Evolutionary conservation across 768 basidiomycete species (phyloP).

Genomic region (Xerocomellus amylosporus): DNA sequence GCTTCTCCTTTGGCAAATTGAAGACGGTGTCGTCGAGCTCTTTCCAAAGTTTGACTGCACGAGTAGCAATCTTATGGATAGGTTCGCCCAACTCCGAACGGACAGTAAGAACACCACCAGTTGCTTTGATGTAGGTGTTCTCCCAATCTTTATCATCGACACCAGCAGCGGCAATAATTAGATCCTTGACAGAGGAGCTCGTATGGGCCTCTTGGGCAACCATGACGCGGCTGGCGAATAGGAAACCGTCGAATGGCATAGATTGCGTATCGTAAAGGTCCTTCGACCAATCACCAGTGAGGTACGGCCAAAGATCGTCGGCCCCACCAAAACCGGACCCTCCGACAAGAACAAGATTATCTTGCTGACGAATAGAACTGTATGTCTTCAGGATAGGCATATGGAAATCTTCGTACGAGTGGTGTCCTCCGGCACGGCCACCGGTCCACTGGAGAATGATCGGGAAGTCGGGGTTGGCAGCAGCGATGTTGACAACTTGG

Average conservation of each 20-base stretch:
- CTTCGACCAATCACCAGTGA: constrained; percentile 93
- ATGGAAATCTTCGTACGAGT: constrained; percentile 98
- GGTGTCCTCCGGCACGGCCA: constrained; percentile 97
- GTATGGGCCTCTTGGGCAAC: constrained; percentile 99
- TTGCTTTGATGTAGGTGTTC: constrained; percentile 89
- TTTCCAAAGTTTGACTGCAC: constrained; percentile 97
- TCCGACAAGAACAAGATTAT: constrained; percentile 86
- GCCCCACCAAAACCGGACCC: constrained; percentile 96
- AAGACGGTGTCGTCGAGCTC: constrained; percentile 98
- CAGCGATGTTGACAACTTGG: constrained; percentile 94
- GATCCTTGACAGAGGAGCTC: constrained; percentile 89
- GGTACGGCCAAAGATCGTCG: constrained; percentile 94
- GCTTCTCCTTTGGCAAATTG: constrained; percentile 94
- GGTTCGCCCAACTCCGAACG: constrained; percentile 98
- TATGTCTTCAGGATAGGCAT: constrained; percentile 93
- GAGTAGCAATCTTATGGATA: constrained; percentile 98
- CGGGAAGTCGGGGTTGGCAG: constrained; percentile 92
- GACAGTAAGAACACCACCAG: constrained; percentile 95
- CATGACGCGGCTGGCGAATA: constrained; percentile 97
- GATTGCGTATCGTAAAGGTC: constrained; percentile 78
- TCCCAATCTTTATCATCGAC: constrained; percentile 91
- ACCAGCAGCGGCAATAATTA: constrained; percentile 93
- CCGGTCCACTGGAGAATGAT: constrained; percentile 99
- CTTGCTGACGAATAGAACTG: constrained; percentile 80
- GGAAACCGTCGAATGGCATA: constrained; percentile 98